phyloP scores from a whole-genome alignment of 306 rosid genomes.

The Casuarina cunninghamiana region DNA sequence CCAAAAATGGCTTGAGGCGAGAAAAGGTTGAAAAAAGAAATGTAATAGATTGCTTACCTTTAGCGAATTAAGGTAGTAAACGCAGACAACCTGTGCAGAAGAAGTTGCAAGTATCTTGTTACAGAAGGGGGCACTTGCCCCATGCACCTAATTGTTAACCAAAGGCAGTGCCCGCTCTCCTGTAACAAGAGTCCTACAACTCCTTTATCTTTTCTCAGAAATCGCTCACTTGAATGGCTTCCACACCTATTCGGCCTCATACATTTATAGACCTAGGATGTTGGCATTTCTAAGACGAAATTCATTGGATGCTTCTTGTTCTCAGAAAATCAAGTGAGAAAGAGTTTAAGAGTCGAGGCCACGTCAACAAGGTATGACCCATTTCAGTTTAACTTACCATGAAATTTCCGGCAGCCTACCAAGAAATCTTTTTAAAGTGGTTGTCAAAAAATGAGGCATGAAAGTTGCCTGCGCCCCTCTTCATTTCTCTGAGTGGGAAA shows the following conservation, averaged over 20 bases:
- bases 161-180: background rate
- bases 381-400: background rate
- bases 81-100: background rate
- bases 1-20: background rate
- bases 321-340: background rate
- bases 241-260: background rate
- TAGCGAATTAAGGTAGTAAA: background rate
- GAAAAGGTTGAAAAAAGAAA: background rate
- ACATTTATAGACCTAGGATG: background rate
- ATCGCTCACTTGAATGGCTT: background rate
- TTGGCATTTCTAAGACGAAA: background rate
- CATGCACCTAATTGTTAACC: background rate
- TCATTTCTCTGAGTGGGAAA: background rate
- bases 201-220: background rate
- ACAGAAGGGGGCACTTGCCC: constrained; percentile 1
- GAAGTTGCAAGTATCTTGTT: constrained; percentile 6
- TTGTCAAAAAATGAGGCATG: background rate
- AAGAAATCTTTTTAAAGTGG: background rate
- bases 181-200: constrained; percentile 4
- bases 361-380: background rate
- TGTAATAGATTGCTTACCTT: background rate
- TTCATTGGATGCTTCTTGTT: background rate
- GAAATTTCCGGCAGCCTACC: background rate
- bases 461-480: background rate
- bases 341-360: background rate